phyloP scores from a whole-genome alignment of 225 moss, liverwort and hornwort genomes.

The Neckera pumila region DNA sequence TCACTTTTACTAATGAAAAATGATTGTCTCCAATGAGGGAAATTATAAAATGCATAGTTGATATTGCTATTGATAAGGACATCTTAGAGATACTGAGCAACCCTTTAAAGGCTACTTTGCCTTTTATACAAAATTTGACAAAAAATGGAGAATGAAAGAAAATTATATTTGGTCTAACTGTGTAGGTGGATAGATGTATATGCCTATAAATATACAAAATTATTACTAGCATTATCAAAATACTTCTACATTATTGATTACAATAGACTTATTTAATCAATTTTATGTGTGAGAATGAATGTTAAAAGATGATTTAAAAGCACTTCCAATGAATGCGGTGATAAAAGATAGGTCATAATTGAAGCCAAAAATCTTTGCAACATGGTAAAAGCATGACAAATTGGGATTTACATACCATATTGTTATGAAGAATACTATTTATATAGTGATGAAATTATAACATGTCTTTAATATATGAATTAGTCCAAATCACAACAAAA shows the following conservation, averaged over 20 bases:
- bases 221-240: neutral
- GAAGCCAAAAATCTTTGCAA: neutral
- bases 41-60: no score
- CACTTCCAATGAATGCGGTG: no score
- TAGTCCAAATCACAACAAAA: neutral
- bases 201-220: neutral
- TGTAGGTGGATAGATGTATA: neutral
- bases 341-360: neutral
- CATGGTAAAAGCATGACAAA: neutral
- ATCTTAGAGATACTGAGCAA: no score
- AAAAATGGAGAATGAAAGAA: neutral
- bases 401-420: neutral
- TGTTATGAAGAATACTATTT: neutral
- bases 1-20: no score
- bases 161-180: neutral
- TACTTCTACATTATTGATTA: neutral
- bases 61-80: no score
- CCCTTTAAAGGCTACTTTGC: neutral
- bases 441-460: neutral
- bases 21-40: no score
- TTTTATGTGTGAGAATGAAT: neutral
- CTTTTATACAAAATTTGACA: neutral
- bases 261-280: rapidly evolving
- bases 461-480: no score
- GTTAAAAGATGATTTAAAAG: neutral